Conservation (phyloP, 129 eudicot species). For the Scalesia atractyloides region DNA sequence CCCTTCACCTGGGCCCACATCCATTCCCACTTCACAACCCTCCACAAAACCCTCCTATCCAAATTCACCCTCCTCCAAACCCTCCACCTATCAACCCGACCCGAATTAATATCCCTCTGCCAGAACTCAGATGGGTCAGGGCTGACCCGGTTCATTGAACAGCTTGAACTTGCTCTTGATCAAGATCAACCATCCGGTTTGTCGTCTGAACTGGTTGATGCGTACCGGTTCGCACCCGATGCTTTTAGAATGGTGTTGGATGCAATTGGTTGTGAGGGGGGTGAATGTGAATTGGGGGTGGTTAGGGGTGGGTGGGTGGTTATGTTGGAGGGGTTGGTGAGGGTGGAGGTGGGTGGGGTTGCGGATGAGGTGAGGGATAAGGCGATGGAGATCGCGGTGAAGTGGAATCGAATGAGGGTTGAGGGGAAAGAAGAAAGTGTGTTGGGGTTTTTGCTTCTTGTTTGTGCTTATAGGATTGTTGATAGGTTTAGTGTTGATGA, state of each 20-base stretch:
- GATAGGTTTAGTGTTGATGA: constrained; percentile 29
- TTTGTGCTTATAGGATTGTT: constrained; percentile 37
- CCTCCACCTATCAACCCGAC: constrained; percentile 27
- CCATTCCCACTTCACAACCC: constrained; percentile 47
- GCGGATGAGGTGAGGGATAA: constrained; percentile 31
- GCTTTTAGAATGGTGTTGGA: constrained; percentile 43
- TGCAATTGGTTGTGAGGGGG: constrained; percentile 24
- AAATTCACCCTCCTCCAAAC: constrained; percentile 41
- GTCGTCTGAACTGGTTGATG: constrained; percentile 41
- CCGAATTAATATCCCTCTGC: constrained; percentile 43
- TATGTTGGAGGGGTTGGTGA: constrained; percentile 49
- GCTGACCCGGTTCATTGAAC: constrained; percentile 23
- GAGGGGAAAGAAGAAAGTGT: neutral
- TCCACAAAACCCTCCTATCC: constrained; percentile 33
- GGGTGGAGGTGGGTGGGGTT: constrained; percentile 17
- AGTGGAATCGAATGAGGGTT: constrained; percentile 38
- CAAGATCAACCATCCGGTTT: neutral
- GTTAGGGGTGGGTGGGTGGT: constrained; percentile 34
- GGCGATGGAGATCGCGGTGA: constrained; percentile 38
- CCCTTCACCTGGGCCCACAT: constrained; percentile 46
- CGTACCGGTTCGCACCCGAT: constrained; percentile 44
- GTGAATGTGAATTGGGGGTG: constrained; percentile 8
- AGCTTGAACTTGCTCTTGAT: constrained; percentile 11
- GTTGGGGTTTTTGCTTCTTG: constrained; percentile 45
- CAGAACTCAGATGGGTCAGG: constrained; percentile 41